These are phyloP conservation scores for Stagonosporopsis cucurbitacearum DNA, from an alignment of 2,329 filamentous ascomycete genomes.

Conservation along the genomic window DNA sequence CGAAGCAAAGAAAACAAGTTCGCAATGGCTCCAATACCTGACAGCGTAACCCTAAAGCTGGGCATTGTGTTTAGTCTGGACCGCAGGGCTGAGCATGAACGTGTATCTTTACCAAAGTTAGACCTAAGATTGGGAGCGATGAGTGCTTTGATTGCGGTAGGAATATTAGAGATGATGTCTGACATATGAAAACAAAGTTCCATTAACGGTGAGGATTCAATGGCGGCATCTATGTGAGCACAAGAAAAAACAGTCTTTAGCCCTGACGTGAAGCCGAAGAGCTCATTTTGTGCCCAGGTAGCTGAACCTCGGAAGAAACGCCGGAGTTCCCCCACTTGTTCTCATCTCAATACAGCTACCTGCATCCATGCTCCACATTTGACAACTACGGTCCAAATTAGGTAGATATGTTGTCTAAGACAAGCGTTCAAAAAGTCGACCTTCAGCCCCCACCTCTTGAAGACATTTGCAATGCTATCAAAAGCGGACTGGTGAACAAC, in stretches of 20 bases:
- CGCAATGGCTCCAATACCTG: too few species aligned
- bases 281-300: background rate
- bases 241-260: background rate
- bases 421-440: background rate
- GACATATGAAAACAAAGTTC: background rate
- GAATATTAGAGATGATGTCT: background rate
- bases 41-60: background rate
- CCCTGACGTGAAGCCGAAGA: background rate
- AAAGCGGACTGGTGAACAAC: background rate
- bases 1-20: background rate
- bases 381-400: background rate
- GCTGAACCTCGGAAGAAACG: background rate
- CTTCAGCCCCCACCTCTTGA: constrained; percentile 3
- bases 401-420: background rate
- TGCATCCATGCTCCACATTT: background rate
- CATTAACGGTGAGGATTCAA: background rate
- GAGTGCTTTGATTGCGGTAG: background rate
- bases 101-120: background rate
- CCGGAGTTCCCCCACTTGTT: background rate
- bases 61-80: background rate
- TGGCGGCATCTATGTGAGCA: too few species aligned
- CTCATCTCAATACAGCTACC: background rate
- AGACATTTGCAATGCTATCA: constrained; percentile 7
- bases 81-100: background rate
- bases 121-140: background rate